Evolutionary conservation across 2,329 filamentous ascomycete species (phyloP), one percentile per base, ranked within the genome.

Genomic region (Penicillium sp.): DNA sequence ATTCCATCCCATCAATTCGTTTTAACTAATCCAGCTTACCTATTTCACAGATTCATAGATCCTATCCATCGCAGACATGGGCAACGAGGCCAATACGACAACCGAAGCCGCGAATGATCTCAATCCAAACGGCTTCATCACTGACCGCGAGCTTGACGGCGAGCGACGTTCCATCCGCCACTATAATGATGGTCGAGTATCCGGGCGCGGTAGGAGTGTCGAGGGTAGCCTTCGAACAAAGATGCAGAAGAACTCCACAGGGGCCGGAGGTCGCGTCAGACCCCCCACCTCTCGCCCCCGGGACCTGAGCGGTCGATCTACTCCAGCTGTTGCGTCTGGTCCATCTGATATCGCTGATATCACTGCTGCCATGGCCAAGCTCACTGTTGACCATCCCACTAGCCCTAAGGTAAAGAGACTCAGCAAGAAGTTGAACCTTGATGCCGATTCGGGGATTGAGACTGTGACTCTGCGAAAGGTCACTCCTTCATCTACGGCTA

Each of bases 121-220:
- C 23, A 55, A 42, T 17, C 53, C 39, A 8, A 55, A 55, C 21
- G 47, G 47, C 13, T 55, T 55, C 23, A n/a, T 43, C 29, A 55
- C 53, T 19, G 39, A 55, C 13, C 47, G 53, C 23, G 23, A 43
- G 21, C 8, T 55, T 7, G 47, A 23, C 27, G 53, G 53, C 15
- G 39, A 55, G 23, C 53, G 53, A 19, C 53, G 53, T 23, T 55
- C 47, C 15, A 29, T 55, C 29, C 53, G 53, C 15, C 53, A 29
- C 13, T 55, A 51, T 27, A 55, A 51, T 6, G 38, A 55, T 25
- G 53, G 53, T 13, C 53, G 47, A 51, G 23, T 55, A 29, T 55
- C 53, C 5, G 41, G 19, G 17, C 53, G 31, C 23, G 31, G 38
- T 21, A 19, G 17, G 19, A 43, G 39, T 45, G 23, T 44, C n/a